Percentiles rank a stretch among this genome's conserved stretches.
Evolutionary conservation across 495 filamentous ascomycete genomes (phyloP).

Genomic region (Neurospora sp.): DNA sequence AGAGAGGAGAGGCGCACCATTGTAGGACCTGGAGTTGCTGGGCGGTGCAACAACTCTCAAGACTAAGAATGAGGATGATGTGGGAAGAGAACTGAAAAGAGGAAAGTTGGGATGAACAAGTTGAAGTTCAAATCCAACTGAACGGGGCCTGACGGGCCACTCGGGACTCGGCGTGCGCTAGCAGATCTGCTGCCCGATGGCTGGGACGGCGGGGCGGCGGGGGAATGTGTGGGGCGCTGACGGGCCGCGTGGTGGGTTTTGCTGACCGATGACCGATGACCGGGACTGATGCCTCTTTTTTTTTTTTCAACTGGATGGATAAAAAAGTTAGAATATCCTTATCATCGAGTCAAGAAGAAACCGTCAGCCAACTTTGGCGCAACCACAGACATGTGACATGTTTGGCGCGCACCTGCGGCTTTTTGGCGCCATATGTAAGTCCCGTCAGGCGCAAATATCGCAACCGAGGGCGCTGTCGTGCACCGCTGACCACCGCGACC

Average conservation of each 20-base stretch:
- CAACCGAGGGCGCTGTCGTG: neutral
- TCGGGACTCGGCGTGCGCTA: neutral
- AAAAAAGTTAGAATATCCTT: neutral
- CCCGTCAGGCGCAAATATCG: neutral
- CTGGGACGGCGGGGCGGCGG: neutral
- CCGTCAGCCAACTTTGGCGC: neutral
- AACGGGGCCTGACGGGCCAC: neutral
- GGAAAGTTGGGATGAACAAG: neutral
- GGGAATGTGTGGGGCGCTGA: neutral
- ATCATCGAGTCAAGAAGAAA: neutral
- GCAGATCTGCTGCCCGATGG: neutral
- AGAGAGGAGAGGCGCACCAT: neutral
- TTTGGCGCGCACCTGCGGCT: neutral
- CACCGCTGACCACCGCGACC: neutral
- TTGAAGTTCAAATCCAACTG: no score
- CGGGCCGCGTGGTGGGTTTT: neutral
- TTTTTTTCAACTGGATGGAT: neutral
- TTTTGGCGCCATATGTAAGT: neutral
- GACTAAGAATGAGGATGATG: neutral
- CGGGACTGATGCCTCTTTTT: neutral
- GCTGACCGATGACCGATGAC: neutral
- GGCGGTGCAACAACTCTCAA: neutral
- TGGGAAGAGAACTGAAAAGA: neutral
- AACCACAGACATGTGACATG: neutral
- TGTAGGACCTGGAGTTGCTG: neutral